A percentile compares a stretch with the other conserved stretches of the same genome.
Evolutionary conservation across 306 rosid species (phyloP).

Genomic region (Datisca glomerata): DNA sequence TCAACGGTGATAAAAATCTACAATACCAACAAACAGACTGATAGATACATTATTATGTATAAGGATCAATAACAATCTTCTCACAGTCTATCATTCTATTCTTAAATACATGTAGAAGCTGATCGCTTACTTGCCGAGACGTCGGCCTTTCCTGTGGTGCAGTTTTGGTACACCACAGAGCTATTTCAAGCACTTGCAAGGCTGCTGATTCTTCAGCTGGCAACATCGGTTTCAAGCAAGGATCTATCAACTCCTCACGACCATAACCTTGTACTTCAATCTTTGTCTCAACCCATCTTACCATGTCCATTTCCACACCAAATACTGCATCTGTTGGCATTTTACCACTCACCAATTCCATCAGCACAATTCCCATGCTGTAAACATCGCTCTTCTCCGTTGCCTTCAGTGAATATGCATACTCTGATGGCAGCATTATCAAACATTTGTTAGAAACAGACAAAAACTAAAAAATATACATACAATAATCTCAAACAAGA

Average conservation of each 20-base stretch:
- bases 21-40: too few species aligned
- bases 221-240: conserved; percentile 44
- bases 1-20: too few species aligned
- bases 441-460: conserved; percentile 3
- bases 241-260: conserved; percentile 54
- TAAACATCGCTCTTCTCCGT: conserved; percentile 89
- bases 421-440: conserved; percentile 34
- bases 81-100: conserved; percentile 29
- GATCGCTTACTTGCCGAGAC: conserved; percentile 61
- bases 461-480: too few species aligned
- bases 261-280: conserved; percentile 28
- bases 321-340: conserved; percentile 63
- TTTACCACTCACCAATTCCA: conserved; percentile 89
- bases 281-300: conserved; percentile 75
- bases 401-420: conserved; percentile 71
- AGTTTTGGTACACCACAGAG: conserved; percentile 73
- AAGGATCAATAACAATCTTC: conserved; percentile 24
- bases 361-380: conserved; percentile 88
- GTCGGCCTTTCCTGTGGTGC: conserved; percentile 71
- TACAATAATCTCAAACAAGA: too few species aligned
- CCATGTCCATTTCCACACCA: conserved; percentile 85
- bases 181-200: conserved; percentile 77
- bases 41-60: conserved; percentile 7
- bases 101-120: conserved; percentile 47
- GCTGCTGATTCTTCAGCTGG: conserved; percentile 51